phyloP scores from a whole-genome alignment of 805 yeast genomes.

The Wickerhamomyces bovis region DNA sequence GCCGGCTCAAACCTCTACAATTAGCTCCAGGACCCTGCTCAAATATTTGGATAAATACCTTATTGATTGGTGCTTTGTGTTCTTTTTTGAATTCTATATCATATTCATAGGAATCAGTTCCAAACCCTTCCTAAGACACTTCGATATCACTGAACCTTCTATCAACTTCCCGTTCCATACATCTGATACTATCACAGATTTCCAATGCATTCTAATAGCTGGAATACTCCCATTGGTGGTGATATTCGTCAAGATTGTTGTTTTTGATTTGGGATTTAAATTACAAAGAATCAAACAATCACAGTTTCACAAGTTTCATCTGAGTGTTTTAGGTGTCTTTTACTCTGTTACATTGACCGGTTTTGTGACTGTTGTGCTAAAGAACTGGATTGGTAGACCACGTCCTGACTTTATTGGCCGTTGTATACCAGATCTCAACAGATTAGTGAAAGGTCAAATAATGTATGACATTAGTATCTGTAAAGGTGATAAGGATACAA shows the following conservation, averaged over 20 bases:
- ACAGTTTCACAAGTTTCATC: background rate
- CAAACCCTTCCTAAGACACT: background rate
- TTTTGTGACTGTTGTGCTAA: conserved; percentile 37
- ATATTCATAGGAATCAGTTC: background rate
- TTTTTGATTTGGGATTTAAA: background rate
- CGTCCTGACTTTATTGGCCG: conserved; percentile 88
- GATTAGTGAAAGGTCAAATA: conserved; percentile 7
- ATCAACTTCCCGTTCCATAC: background rate
- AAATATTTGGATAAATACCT: background rate
- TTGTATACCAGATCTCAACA: conserved; percentile 59
- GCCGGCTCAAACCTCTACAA: background rate
- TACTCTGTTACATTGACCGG: conserved; percentile 8
- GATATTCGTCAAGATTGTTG: background rate
- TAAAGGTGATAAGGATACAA: conserved; percentile 36
- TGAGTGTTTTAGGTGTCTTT: conserved; percentile 1
- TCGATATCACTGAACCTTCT: background rate
- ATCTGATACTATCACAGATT: background rate
- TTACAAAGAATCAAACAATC: background rate
- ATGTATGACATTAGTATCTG: conserved; percentile 42
- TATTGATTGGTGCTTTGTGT: background rate
- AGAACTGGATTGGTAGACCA: conserved; percentile 79
- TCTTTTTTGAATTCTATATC: background rate
- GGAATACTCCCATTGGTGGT: background rate
- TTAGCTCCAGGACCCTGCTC: background rate
- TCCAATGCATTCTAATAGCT: background rate